Conservation (phyloP, 306 rosid genomes). For the Acacia crassicarpa region DNA sequence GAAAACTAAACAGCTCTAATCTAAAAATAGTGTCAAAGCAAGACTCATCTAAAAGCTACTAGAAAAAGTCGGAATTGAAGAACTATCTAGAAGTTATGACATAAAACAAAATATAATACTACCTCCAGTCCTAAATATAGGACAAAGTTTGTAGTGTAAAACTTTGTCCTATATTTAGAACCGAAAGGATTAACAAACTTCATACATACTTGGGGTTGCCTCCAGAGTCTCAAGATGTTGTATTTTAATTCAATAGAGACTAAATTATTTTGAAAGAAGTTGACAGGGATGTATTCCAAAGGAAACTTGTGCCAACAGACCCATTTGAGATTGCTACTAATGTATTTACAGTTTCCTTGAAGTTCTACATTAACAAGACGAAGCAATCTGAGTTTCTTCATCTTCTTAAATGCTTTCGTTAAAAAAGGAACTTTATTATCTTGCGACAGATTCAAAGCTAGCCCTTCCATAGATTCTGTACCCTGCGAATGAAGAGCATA, state of each 20-base stretch:
- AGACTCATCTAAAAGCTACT: too few relatives aligned
- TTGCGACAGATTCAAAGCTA: background rate
- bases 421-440: background rate
- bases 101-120: background rate
- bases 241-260: slow-evolving; percentile 28
- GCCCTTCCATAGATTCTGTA: background rate
- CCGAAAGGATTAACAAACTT: background rate
- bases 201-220: slow-evolving; percentile 22
- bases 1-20: background rate
- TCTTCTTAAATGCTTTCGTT: slow-evolving; percentile 22
- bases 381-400: slow-evolving; percentile 39
- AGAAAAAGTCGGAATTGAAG: background rate
- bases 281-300: slow-evolving; percentile 2
- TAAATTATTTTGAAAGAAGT: slow-evolving; percentile 12
- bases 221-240: slow-evolving; percentile 6
- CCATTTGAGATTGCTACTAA: slow-evolving; percentile 29
- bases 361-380: slow-evolving; percentile 25
- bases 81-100: background rate
- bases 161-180: too few relatives aligned
- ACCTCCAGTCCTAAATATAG: too few relatives aligned
- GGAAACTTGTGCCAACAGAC: slow-evolving; percentile 31
- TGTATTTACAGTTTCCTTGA: slow-evolving; percentile 32
- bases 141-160: too few relatives aligned
- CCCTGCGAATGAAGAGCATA: background rate
- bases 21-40: background rate